phyloP scores from a whole-genome alignment of 768 basidiomycete species.

The Aureoboletus auriporus region DNA sequence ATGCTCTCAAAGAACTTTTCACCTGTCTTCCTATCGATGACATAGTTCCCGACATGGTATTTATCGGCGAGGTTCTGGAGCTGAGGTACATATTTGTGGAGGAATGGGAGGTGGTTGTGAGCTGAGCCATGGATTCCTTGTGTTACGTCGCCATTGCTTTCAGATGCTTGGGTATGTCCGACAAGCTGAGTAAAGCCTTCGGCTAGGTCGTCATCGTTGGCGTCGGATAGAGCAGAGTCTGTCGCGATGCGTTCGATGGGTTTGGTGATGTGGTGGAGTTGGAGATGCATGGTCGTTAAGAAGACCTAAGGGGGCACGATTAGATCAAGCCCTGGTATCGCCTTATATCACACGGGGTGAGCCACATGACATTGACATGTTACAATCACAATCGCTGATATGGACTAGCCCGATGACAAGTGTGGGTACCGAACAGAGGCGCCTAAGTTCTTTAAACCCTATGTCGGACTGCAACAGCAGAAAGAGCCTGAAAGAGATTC shows the following conservation, averaged over 20 bases:
- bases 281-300: slow-evolving; percentile 12
- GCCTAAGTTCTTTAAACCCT: too few relatives aligned
- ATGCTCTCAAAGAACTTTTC: slow-evolving; percentile 67
- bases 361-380: too few relatives aligned
- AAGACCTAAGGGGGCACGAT: neutral
- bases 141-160: slow-evolving; percentile 10
- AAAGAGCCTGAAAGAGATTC: too few relatives aligned
- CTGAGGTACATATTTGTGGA: slow-evolving; percentile 50
- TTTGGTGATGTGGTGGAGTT: slow-evolving; percentile 17
- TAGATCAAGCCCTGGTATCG: too few relatives aligned
- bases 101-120: slow-evolving; percentile 33
- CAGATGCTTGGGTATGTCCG: slow-evolving; percentile 13
- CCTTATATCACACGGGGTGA: too few relatives aligned
- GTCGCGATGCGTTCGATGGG: slow-evolving; percentile 27
- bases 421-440: too few relatives aligned
- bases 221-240: slow-evolving; percentile 13
- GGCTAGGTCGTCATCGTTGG: slow-evolving; percentile 19
- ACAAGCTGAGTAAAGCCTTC: slow-evolving; percentile 18
- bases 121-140: slow-evolving; percentile 33
- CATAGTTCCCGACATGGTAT: slow-evolving; percentile 60
- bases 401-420: too few relatives aligned
- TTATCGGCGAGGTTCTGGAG: slow-evolving; percentile 48
- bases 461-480: too few relatives aligned
- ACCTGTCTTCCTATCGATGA: slow-evolving; percentile 42
- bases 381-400: too few relatives aligned